phyloP scores from a whole-genome alignment of 495 filamentous ascomycete genomes.

The Usnea hakonensis region DNA sequence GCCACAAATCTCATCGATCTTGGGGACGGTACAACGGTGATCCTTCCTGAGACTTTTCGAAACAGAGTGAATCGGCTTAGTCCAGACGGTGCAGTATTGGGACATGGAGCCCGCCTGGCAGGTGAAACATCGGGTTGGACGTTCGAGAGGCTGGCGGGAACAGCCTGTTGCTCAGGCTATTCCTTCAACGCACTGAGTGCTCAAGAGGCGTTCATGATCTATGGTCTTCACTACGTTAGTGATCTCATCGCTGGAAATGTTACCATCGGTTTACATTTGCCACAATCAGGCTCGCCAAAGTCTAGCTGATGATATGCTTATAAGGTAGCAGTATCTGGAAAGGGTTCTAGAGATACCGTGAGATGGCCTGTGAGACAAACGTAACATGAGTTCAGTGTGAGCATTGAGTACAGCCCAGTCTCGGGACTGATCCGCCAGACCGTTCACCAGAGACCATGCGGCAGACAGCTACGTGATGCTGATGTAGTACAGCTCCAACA shows the following conservation, averaged over 20 bases:
- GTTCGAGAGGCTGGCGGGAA: neutral
- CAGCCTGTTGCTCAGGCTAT: constrained; percentile 1
- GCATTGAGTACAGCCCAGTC: neutral
- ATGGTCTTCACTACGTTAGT: neutral
- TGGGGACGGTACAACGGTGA: neutral
- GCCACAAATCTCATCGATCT: neutral
- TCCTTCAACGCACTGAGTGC: constrained; percentile 1
- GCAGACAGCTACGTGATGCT: neutral
- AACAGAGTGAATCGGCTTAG: neutral
- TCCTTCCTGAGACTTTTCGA: neutral
- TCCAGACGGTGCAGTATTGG: neutral
- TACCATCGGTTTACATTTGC: neutral
- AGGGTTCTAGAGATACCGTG: no score
- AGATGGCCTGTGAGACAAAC: no score
- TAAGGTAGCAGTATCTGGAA: no score
- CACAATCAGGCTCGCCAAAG: neutral
- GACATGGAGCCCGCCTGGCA: neutral
- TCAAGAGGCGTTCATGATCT: constrained; percentile 3
- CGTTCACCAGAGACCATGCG: neutral
- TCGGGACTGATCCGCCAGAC: neutral
- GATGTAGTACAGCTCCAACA: neutral
- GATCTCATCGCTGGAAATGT: neutral
- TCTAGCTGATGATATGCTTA: no score
- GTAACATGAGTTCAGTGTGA: neutral
- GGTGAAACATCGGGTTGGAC: neutral